Evolutionary conservation across 1,139 yeast genomes (phyloP).

Genomic region (Zygoascus hellenicus): DNA sequence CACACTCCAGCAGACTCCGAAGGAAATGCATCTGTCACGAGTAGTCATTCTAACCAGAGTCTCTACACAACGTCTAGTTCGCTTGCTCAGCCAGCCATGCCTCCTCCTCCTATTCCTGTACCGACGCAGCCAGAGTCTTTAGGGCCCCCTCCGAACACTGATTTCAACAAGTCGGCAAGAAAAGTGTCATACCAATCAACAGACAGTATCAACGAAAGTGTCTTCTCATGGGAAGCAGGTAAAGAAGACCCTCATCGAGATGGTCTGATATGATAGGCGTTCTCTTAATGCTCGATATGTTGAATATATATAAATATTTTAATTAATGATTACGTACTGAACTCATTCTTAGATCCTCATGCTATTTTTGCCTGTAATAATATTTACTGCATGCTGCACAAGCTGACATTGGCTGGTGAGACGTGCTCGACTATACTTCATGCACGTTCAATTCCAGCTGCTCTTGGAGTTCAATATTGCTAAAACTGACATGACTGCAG

Average conservation of each 20-base stretch:
- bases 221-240: background rate
- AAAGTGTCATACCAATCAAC: background rate
- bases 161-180: background rate
- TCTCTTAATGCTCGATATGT: background rate
- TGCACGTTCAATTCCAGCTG: no score
- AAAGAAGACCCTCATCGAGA: background rate
- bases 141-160: no score
- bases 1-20: background rate
- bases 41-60: background rate
- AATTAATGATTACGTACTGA: no score
- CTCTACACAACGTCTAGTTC: background rate
- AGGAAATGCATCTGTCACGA: background rate
- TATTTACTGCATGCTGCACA: no score
- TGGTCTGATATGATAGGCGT: background rate
- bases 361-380: no score
- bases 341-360: no score
- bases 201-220: background rate
- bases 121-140: background rate
- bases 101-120: conserved; percentile 3
- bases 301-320: background rate
- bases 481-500: no score
- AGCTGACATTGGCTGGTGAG: no score
- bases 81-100: background rate
- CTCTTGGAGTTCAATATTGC: no score
- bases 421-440: no score